Conservation (phyloP, 768 basidiomycete species). For the Boletus sensibilis region DNA sequence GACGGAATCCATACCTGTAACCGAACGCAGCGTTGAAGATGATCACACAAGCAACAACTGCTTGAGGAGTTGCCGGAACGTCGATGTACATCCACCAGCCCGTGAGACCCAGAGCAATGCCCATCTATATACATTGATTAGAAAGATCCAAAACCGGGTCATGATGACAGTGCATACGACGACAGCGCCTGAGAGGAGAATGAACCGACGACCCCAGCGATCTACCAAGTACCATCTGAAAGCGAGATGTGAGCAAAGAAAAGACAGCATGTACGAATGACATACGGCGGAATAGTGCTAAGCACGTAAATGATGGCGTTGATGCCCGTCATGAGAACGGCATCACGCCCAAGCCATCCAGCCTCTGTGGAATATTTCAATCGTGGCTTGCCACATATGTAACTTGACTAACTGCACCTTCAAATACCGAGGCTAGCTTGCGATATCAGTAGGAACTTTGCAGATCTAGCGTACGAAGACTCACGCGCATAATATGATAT, state of each 20-base stretch:
- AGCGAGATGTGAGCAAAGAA: constrained; percentile 8
- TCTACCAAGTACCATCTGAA: constrained; percentile 92
- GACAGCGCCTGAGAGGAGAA: constrained; percentile 83
- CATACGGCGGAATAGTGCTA: constrained; percentile 81
- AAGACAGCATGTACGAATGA: constrained; percentile 5
- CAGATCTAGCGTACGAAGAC: constrained; percentile 27
- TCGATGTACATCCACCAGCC: constrained; percentile 96
- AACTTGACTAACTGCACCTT: constrained; percentile 50
- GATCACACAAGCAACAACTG: constrained; percentile 86
- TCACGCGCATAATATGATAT: constrained; percentile 93
- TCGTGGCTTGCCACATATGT: not conserved
- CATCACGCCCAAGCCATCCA: constrained; percentile 92
- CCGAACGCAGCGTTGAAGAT: constrained; percentile 94
- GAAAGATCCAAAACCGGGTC: constrained; percentile 1
- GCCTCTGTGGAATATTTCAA: constrained; percentile 57
- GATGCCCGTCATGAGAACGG: constrained; percentile 94
- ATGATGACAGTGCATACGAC: constrained; percentile 47
- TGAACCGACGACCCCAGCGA: constrained; percentile 83
- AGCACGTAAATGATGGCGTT: constrained; percentile 81
- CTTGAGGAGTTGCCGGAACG: constrained; percentile 77
- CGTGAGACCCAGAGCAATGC: constrained; percentile 69
- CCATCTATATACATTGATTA: constrained; percentile 57
- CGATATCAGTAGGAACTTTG: constrained; percentile 10
- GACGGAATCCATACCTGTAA: constrained; percentile 52
- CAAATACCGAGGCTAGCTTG: constrained; percentile 77